A percentile compares a stretch with the other conserved stretches of the same genome.
Evolutionary conservation across 345 rosid genomes (phyloP).

Genomic region (Triadica sebifera): DNA sequence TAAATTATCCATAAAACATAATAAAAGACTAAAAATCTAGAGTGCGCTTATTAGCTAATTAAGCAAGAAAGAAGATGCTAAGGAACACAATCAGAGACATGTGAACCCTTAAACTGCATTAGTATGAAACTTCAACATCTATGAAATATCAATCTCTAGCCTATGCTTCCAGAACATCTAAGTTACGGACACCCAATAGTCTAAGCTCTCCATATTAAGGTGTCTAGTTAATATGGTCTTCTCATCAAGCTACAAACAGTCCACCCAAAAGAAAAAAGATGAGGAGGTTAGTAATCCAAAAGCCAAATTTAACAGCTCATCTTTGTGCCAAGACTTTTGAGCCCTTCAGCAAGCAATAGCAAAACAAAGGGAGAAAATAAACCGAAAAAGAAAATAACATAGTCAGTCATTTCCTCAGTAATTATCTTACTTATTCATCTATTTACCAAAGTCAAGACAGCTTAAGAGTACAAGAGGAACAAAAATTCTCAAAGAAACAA

Average conservation of each 20-base stretch:
- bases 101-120: not conserved
- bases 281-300: not conserved
- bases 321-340: not conserved
- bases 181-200: not conserved
- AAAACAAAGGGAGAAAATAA: no score
- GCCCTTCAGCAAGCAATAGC: not conserved
- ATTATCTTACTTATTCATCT: not conserved
- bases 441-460: not conserved
- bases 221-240: not conserved
- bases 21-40: not conserved
- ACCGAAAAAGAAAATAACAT: not conserved
- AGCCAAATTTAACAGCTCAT: not conserved
- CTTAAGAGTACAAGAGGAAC: not conserved
- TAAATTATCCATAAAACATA: constrained; percentile 2
- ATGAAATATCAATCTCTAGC: not conserved
- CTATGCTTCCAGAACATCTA: not conserved
- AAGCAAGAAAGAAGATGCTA: not conserved
- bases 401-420: no score
- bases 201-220: not conserved
- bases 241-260: not conserved
- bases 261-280: not conserved
- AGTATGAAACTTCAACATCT: not conserved
- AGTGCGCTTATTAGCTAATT: not conserved
- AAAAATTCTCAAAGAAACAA: not conserved
- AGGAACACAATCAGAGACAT: not conserved